phyloP scores from a whole-genome alignment of 2,329 filamentous ascomycete species.

The Trichoderma sp. region DNA sequence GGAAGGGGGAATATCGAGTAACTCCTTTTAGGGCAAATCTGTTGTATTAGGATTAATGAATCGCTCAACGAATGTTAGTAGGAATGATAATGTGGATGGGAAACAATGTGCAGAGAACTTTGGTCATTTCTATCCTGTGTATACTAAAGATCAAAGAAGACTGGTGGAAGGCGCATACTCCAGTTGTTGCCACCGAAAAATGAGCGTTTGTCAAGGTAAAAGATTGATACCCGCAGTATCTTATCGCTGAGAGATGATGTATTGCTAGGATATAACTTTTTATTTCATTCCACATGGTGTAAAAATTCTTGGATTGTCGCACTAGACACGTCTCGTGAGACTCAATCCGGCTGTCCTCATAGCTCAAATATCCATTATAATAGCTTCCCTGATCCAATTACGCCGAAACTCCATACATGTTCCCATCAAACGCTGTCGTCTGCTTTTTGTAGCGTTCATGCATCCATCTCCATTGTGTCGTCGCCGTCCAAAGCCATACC shows the following conservation, averaged over 20 bases:
- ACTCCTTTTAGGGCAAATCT: not conserved
- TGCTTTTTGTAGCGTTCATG: conserved; percentile 26
- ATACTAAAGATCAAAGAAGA: not conserved
- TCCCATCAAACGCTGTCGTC: conserved; percentile 18
- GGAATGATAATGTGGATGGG: not conserved
- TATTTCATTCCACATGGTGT: not conserved
- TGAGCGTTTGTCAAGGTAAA: not conserved
- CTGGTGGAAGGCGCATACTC: not conserved
- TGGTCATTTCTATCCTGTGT: not conserved
- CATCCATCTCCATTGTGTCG: conserved; percentile 84
- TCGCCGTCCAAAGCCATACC: conserved; percentile 67
- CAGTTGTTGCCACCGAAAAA: not conserved
- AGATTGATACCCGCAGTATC: not conserved
- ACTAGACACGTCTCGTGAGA: not conserved
- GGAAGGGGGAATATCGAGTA: not conserved
- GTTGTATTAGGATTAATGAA: not conserved
- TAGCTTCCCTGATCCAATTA: conserved; percentile 14
- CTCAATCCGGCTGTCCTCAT: conserved; percentile 4
- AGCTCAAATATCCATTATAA: conserved; percentile 12
- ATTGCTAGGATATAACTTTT: not conserved
- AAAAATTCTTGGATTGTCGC: conserved; percentile 3
- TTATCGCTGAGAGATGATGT: no score
- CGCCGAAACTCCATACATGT: conserved; percentile 31
- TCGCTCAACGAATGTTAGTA: not conserved
- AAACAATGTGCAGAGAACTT: not conserved